Percentiles rank a stretch among this genome's conserved stretches.
Conservation (phyloP, 306 rosid genomes). For the Aeschynomene evenia region DNA sequence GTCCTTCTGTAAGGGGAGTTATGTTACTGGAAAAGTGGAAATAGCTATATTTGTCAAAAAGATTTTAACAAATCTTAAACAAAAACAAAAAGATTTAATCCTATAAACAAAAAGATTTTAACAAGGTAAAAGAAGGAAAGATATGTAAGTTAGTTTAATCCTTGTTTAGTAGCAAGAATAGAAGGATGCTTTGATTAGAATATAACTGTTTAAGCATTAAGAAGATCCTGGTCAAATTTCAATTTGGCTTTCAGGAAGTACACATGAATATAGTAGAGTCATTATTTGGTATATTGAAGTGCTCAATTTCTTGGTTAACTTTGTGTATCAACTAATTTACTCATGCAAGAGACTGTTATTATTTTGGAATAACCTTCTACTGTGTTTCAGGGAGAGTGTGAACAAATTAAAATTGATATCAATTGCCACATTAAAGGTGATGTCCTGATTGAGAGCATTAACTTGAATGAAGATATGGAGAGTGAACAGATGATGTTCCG, state of each 20-base stretch:
- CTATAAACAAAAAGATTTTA: no score
- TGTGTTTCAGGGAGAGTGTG: constrained; percentile 75
- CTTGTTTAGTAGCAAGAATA: neutral
- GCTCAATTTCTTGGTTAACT: neutral
- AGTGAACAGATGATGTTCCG: constrained; percentile 80
- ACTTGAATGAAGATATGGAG: constrained; percentile 63
- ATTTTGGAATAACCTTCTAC: constrained; percentile 24
- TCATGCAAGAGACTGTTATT: constrained; percentile 16
- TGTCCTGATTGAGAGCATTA: constrained; percentile 78
- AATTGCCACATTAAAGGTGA: constrained; percentile 91
- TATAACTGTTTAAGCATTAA: neutral
- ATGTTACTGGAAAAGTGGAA: no score
- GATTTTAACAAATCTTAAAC: no score
- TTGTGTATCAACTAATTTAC: constrained; percentile 3
- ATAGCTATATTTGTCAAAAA: no score
- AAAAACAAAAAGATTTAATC: no score
- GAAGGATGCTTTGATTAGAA: neutral
- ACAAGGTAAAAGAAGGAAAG: neutral
- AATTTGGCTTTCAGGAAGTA: neutral
- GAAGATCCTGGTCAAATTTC: constrained; percentile 14
- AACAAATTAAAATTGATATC: constrained; percentile 82
- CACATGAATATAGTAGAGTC: neutral
- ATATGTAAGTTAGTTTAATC: neutral
- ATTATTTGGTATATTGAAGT: neutral
- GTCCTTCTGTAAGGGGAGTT: no score